Evolutionary conservation across 2,329 filamentous ascomycete species (phyloP).

Genomic region (Blastomyces parvus): DNA sequence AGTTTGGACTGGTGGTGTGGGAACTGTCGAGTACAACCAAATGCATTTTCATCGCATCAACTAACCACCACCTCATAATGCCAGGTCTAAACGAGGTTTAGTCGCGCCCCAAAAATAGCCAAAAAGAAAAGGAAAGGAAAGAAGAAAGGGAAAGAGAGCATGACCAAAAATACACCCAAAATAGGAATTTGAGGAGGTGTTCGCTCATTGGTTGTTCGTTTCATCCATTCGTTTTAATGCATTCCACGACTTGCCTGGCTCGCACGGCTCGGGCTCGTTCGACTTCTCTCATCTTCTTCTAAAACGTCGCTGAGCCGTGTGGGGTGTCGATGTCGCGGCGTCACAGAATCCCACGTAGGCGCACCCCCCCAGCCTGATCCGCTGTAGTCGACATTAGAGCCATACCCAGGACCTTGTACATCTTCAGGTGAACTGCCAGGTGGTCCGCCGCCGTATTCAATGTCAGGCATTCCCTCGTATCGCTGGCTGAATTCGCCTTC

Average conservation of each 20-base stretch:
- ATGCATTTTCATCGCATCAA: not conserved
- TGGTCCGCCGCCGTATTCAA: slow-evolving; percentile 21
- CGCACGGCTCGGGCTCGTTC: slow-evolving; percentile 57
- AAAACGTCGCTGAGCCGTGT: slow-evolving; percentile 82
- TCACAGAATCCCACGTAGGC: slow-evolving; percentile 65
- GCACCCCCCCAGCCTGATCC: slow-evolving; percentile 58
- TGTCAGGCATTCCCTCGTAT: slow-evolving; percentile 31
- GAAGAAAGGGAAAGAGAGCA: not conserved
- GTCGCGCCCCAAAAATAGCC: not conserved
- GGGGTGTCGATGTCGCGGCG: slow-evolving; percentile 69
- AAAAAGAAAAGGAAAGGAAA: not conserved
- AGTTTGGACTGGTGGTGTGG: not conserved
- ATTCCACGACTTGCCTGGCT: slow-evolving; percentile 45
- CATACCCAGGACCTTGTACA: slow-evolving; percentile 23
- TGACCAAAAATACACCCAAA: not conserved
- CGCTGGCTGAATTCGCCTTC: slow-evolving; percentile 40
- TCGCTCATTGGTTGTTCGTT: slow-evolving; percentile 22
- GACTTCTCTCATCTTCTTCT: slow-evolving; percentile 70
- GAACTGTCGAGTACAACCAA: not conserved
- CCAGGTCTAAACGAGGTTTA: not conserved
- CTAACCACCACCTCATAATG: not conserved
- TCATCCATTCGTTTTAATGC: slow-evolving; percentile 26
- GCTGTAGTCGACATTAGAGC: slow-evolving; percentile 51
- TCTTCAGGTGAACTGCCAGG: slow-evolving; percentile 20
- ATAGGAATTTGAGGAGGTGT: not conserved